Base-by-base conservation (phyloP, 495 filamentous ascomycete species). In the Hamigera avellanea region DNA sequence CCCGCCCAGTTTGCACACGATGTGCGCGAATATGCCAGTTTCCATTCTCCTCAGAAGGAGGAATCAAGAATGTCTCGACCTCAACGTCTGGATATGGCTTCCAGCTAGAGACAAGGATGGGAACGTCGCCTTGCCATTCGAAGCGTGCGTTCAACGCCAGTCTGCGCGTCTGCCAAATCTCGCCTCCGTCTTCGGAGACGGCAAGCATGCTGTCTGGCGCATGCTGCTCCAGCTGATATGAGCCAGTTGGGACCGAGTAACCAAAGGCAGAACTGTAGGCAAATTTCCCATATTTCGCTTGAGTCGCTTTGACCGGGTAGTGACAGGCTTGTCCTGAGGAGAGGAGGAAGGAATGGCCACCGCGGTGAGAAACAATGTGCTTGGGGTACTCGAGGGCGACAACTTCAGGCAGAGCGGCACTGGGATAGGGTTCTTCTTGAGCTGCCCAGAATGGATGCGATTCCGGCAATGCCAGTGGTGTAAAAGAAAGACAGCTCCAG, bases 281-380 rank as follows among this genome's bases (percentile, higher is more conserved):
- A 52, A 86, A 86, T 42, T 74, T 70, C 14, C 83, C 83, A 56
- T 88, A 88, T 47, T 87, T 87, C 39, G 82, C 78, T 50, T 86
- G 81, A 2, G 80, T 83, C 15, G 78, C 81, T 52, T 78, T 81
- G 56, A 86, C 72, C 0, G 81, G 77, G 53, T 86, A 86, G 53
- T 80, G 76, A 59, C 83, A 86, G 23, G 75, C 78, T 46, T 86
- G 81, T 10, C 83, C 83, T 0, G 76, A 80, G 3, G 75, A 80
- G 2, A 88, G 69, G 12, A 86, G 63, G 60, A 83, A 79, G 26
- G 77, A 76, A 51, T 84, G 81, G 17, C 73, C 72, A 26, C 72
- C 76, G 18, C 73, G 67, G 41, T 74, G 65, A 39, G 49, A 48
- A 19, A 48, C 66, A 45, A 88, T 85, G 48, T 86, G 82, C 12